Evolutionary conservation across 73 alveolate genomes (phyloP).

Genomic region (Paraurostyla sp.): DNA sequence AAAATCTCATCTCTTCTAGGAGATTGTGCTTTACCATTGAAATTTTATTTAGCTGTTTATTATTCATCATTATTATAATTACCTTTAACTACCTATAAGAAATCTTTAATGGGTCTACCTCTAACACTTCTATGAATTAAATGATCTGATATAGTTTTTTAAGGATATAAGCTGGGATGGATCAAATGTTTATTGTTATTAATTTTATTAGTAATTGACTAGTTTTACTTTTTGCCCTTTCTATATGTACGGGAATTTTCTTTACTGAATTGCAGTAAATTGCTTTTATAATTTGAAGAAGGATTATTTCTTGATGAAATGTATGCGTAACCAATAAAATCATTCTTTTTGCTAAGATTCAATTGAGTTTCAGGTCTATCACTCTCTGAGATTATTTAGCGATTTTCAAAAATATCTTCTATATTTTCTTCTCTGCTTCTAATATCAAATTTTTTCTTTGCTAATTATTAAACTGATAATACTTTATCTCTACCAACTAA

Average conservation of each 20-base stretch:
- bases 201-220: neutral
- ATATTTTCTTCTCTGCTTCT: too few species aligned
- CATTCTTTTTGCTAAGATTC: neutral
- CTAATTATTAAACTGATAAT: too few species aligned
- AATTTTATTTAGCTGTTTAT: neutral
- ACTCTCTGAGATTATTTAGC: too few species aligned
- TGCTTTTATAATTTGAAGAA: neutral
- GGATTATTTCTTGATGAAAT: neutral
- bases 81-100: slow-evolving; percentile 3
- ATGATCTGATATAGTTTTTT: neutral
- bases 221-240: neutral
- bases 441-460: too few species aligned
- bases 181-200: neutral
- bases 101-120: slow-evolving; percentile 20
- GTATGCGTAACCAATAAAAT: too few species aligned
- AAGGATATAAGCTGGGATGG: neutral
- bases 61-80: neutral
- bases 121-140: neutral
- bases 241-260: neutral
- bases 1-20: neutral
- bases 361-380: too few species aligned
- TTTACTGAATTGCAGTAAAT: neutral
- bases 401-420: too few species aligned
- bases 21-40: neutral
- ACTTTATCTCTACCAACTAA: too few species aligned